Conservation (phyloP, 441 rosid genomes). For the Kokia cookei region DNA sequence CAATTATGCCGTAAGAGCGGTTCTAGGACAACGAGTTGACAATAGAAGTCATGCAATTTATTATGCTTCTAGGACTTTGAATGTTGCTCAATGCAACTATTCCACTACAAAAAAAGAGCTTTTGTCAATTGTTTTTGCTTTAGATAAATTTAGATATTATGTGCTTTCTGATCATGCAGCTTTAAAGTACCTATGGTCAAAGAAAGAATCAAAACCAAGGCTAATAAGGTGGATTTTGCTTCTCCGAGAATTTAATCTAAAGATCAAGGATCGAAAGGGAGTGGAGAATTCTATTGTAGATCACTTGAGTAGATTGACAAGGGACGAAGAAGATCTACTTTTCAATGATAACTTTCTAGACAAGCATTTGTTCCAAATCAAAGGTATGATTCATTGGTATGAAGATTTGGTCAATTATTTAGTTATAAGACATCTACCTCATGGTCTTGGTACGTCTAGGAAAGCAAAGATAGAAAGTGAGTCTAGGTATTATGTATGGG, state of each 20-base stretch:
- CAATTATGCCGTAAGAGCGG: neutral
- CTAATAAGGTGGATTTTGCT: neutral
- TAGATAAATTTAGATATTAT: too few relatives aligned
- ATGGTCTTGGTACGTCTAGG: neutral
- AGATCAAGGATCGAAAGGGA: neutral
- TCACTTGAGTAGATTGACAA: neutral
- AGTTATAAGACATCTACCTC: neutral
- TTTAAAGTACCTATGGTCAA: neutral
- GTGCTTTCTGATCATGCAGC: neutral
- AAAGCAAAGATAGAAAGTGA: neutral
- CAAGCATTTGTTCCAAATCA: neutral
- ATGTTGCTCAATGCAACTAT: neutral
- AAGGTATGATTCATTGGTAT: neutral
- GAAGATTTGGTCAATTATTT: neutral
- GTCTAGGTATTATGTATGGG: neutral
- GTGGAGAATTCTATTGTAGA: neutral
- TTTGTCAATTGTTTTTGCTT: neutral
- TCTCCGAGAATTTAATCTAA: neutral
- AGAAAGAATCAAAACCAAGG: neutral
- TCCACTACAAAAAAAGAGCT: neutral
- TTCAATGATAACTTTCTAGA: neutral
- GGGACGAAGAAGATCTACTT: neutral
- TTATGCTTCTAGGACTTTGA: neutral
- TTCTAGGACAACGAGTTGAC: neutral
- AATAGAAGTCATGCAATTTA: too few relatives aligned